Base-by-base conservation (phyloP, 495 filamentous ascomycete species). In the Evernia prunastri region DNA sequence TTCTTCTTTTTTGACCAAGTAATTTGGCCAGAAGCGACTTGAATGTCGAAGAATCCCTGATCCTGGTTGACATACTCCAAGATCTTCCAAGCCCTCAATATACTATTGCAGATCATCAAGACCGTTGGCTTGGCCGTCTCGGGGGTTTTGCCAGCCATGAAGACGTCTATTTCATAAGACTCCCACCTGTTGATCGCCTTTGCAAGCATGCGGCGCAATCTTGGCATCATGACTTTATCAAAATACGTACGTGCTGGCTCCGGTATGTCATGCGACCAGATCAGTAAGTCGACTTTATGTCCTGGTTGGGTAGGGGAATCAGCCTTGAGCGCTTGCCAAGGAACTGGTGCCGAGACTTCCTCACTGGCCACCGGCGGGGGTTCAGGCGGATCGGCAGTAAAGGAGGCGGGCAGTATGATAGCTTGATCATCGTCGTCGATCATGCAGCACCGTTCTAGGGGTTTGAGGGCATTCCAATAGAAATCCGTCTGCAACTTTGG, bases 71-170 rank as follows among this genome's bases (percentile, higher is more conserved):
- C 82, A 68, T 86, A 84, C 70, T 88, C 87, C 36, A 92, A 63
- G 6, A 88, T 88, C 13, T 84, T 82, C 39, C 86, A 77, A 53
- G 90, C 87, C 68, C 87, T 89, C 63, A 82, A 81, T n/a, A 64
- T 87, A 27, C 87, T 90, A 0, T 81, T 84, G 67, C 89, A 92
- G 20, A 88, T 82, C 18, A 92, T 86, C n/a, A 88, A 82, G 3
- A 91, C 86, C 0, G 89, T 91, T 10, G 88, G 89, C 65, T 81
- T 84, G 9, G 87, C 86, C 18, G 79, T 80, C 58, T 87, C 82
- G 3, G 81, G 72, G 0, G 82, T 81, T 57, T 89, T 87, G 59
- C 89, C 89, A 37, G 89, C 85, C 71, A 88, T 89, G 72, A 89
- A 87, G 18, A 91, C 79, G 29, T 83, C 86, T 18, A 88, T 87